A percentile compares a stretch with the other conserved stretches of the same genome.
Evolutionary conservation across 768 basidiomycete genomes (phyloP).

Genomic region (Boletus subcaerulescens): DNA sequence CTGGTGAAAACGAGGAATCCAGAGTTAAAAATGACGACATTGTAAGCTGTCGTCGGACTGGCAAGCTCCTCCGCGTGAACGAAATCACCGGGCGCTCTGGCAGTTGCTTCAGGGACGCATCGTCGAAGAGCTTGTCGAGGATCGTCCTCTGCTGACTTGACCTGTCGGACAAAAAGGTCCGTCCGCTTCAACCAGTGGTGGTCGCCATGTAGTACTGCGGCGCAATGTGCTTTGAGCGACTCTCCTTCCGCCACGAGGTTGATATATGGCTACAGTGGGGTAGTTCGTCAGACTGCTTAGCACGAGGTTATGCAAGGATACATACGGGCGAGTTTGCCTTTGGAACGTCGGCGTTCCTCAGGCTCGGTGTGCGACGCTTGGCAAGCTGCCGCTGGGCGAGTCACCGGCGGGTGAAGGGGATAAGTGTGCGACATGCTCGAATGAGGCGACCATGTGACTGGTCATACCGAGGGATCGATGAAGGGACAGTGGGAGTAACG

Average conservation of each 20-base stretch:
- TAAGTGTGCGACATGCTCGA: conserved; percentile 3
- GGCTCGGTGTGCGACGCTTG: neutral
- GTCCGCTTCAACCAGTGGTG: neutral
- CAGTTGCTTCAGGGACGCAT: neutral
- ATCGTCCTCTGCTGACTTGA: conserved; percentile 9
- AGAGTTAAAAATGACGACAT: neutral
- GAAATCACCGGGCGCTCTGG: too few species aligned
- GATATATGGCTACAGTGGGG: conserved; percentile 3
- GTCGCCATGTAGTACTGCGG: conserved; percentile 1
- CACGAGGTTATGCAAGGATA: neutral
- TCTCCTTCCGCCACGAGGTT: neutral
- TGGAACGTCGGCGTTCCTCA: conserved; percentile 6
- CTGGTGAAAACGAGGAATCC: too few species aligned
- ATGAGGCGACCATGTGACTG: conserved; percentile 9
- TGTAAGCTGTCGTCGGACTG: too few species aligned
- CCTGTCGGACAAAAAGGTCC: conserved; percentile 4
- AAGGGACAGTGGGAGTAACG: too few species aligned
- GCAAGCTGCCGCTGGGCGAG: neutral
- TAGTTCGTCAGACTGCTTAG: neutral
- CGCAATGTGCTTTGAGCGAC: conserved; percentile 1
- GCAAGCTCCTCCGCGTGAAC: neutral
- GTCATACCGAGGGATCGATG: neutral
- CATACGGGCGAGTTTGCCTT: conserved; percentile 10
- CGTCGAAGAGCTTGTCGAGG: neutral
- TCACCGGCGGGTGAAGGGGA: conserved; percentile 6